A percentile compares a stretch with the other conserved stretches of the same genome.
Evolutionary conservation across 2,329 filamentous ascomycete genomes (phyloP).

Genomic region (Stachybotrys echinatus): DNA sequence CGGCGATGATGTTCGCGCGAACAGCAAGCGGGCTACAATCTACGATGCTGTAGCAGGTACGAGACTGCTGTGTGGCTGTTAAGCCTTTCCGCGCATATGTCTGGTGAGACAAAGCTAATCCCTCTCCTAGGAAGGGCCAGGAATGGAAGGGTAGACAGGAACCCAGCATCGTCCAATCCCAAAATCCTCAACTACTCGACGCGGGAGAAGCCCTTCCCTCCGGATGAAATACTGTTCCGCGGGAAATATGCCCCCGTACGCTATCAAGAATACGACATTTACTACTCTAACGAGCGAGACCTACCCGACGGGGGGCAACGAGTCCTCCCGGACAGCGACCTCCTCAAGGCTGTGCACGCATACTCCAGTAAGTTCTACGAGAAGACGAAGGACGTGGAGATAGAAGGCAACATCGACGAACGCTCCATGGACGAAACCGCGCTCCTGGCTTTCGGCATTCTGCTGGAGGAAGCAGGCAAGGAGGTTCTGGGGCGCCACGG

Average conservation of each 20-base stretch:
- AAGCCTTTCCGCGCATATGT: slow-evolving; percentile 15
- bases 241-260: slow-evolving; percentile 58
- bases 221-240: slow-evolving; percentile 68
- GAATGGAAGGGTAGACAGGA: slow-evolving; percentile 2
- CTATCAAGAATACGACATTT: slow-evolving; percentile 67
- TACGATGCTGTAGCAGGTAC: slow-evolving; percentile 71
- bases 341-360: slow-evolving; percentile 63
- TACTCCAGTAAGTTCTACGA: slow-evolving; percentile 66
- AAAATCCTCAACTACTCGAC: slow-evolving; percentile 17
- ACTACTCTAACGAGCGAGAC: slow-evolving; percentile 58
- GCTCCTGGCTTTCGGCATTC: slow-evolving; percentile 66
- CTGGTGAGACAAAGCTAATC: slow-evolving; percentile 22
- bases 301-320: slow-evolving; percentile 39
- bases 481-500: slow-evolving; percentile 59
- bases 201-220: slow-evolving; percentile 39
- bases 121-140: slow-evolving; percentile 14
- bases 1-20: too few species aligned
- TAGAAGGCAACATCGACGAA: slow-evolving; percentile 36
- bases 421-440: slow-evolving; percentile 74
- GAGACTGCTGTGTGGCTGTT: slow-evolving; percentile 6
- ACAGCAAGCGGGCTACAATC: slow-evolving; percentile 47
- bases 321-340: slow-evolving; percentile 60
- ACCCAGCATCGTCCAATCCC: slow-evolving; percentile 7
- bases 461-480: slow-evolving; percentile 65
- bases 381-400: slow-evolving; percentile 20